These are phyloP conservation scores for Kwoniella mangroviensis DNA, from an alignment of 768 basidiomycete genomes.

Conservation along the genomic window DNA sequence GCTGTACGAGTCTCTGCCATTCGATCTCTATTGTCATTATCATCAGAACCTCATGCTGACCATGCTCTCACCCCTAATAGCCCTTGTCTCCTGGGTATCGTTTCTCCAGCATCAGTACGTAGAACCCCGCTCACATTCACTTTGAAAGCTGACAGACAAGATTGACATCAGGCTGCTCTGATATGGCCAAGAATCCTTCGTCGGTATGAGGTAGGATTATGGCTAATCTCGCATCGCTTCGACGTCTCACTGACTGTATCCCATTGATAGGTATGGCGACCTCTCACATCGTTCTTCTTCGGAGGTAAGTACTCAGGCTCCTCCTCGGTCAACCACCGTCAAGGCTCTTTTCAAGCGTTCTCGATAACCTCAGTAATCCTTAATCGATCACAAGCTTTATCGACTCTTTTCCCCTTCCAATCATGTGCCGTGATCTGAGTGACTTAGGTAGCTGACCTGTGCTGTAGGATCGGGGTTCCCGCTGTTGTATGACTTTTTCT, in stretches of 20 bases:
- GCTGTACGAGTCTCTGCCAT: neutral
- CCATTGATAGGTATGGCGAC: constrained; percentile 48
- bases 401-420: no score
- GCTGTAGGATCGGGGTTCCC: constrained; percentile 51
- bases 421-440: neutral
- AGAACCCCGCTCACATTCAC: no score
- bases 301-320: constrained; percentile 39
- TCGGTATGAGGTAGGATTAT: constrained; percentile 38
- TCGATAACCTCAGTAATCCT: neutral
- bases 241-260: neutral
- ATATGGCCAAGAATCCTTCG: constrained; percentile 42
- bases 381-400: no score
- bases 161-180: constrained; percentile 39
- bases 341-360: neutral
- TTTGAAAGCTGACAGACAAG: neutral
- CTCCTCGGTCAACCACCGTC: neutral
- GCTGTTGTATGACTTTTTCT: constrained; percentile 55
- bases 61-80: constrained; percentile 24
- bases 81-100: constrained; percentile 45
- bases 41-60: neutral
- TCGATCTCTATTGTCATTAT: neutral
- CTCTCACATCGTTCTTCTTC: constrained; percentile 53
- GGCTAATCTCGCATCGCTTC: neutral
- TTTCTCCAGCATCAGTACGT: constrained; percentile 37
- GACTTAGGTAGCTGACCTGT: neutral